A percentile compares a stretch with the other conserved stretches of the same genome.
These are phyloP conservation scores for Vararia minispora DNA, from an alignment of 768 basidiomycete genomes.

Conservation along the genomic window DNA sequence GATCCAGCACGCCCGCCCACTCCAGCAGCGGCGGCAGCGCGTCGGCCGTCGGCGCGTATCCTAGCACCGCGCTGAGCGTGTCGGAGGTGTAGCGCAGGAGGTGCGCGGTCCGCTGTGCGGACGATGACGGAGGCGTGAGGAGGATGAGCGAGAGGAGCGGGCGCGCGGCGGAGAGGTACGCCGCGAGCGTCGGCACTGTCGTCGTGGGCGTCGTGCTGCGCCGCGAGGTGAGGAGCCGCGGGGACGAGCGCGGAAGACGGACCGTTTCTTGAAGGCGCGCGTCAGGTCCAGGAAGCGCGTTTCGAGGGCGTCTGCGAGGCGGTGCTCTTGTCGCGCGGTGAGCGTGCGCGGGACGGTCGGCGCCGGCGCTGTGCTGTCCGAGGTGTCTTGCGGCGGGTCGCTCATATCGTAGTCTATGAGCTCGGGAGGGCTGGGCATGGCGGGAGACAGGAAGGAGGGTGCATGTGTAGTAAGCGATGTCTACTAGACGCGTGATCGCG, in stretches of 20 bases:
- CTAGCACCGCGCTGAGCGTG: slow-evolving; percentile 44
- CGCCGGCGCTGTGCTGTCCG: too few relatives aligned
- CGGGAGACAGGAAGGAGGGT: too few relatives aligned
- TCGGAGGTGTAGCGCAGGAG: slow-evolving; percentile 69
- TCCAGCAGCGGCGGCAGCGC: slow-evolving; percentile 45
- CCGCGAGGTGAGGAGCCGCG: neutral
- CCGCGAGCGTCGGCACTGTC: slow-evolving; percentile 41
- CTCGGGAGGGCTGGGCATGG: too few relatives aligned
- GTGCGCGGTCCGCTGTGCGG: slow-evolving; percentile 50
- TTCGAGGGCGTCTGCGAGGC: slow-evolving; percentile 54
- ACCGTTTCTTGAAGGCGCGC: slow-evolving; percentile 72
- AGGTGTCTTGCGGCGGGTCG: too few relatives aligned
- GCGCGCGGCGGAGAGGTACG: slow-evolving; percentile 50
- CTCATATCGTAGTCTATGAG: too few relatives aligned
- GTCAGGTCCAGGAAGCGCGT: slow-evolving; percentile 52
- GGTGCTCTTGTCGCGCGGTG: slow-evolving; percentile 41
- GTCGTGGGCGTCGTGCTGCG: slow-evolving; percentile 36
- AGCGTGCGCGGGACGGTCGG: slow-evolving; percentile 12
- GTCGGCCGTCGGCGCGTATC: slow-evolving; percentile 39
- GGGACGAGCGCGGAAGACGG: slow-evolving; percentile 13
- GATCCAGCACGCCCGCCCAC: slow-evolving; percentile 64
- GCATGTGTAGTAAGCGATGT: too few relatives aligned
- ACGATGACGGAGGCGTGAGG: slow-evolving; percentile 70
- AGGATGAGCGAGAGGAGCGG: slow-evolving; percentile 50
- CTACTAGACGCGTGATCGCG: too few relatives aligned